These are phyloP conservation scores for Zopfia rhizophila DNA, from an alignment of 2,329 filamentous ascomycete genomes.

Conservation along the genomic window DNA sequence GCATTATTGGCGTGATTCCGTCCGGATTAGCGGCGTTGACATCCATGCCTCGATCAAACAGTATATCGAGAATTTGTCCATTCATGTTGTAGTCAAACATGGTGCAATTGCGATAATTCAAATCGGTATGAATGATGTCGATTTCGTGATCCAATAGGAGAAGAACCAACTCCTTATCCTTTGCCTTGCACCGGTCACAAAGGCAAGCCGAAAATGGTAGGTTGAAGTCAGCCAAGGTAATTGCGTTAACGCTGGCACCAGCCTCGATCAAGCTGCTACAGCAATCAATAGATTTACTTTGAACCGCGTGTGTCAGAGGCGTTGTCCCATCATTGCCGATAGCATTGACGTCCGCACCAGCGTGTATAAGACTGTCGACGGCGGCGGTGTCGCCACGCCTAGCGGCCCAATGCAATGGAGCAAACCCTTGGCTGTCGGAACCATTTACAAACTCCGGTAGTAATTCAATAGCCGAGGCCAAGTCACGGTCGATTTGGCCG, in stretches of 20 bases:
- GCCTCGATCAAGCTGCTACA: too few species aligned
- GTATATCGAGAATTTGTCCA: too few species aligned
- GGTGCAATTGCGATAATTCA: too few species aligned
- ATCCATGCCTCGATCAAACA: too few species aligned
- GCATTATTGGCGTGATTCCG: background rate
- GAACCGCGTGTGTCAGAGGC: too few species aligned
- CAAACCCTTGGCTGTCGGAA: constrained; percentile 2
- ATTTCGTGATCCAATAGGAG: background rate
- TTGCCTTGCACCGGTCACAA: too few species aligned
- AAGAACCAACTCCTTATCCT: too few species aligned
- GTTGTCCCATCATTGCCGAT: background rate
- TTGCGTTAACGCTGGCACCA: background rate
- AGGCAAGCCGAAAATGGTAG: too few species aligned
- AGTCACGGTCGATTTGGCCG: background rate
- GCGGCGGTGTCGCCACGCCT: background rate
- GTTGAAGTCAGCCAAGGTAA: too few species aligned
- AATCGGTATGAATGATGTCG: too few species aligned
- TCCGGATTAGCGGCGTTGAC: background rate
- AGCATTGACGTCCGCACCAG: constrained; percentile 4
- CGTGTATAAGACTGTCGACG: background rate
- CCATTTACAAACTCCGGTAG: background rate
- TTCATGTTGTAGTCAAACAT: too few species aligned
- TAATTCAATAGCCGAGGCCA: background rate
- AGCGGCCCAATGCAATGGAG: constrained; percentile 10
- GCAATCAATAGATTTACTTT: too few species aligned